These are phyloP conservation scores for Leccinum subgranulosum DNA, from an alignment of 768 basidiomycete genomes.

Conservation along the genomic window DNA sequence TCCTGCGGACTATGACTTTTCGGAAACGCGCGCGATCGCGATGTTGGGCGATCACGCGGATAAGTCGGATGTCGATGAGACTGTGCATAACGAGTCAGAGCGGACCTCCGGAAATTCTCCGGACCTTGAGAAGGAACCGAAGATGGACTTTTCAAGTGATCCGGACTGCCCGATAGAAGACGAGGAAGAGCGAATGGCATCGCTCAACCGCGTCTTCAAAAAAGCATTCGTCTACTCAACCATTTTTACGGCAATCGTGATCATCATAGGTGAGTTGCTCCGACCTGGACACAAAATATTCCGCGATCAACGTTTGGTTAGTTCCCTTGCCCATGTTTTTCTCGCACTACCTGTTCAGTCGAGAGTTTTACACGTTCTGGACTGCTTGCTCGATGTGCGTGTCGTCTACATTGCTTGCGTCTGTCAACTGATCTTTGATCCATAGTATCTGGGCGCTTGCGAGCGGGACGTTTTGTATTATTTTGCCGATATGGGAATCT, in stretches of 20 bases:
- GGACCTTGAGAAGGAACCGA: constrained; percentile 16
- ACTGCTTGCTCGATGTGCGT: constrained; percentile 37
- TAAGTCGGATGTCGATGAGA: background rate
- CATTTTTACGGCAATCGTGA: constrained; percentile 32
- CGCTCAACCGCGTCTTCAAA: constrained; percentile 30
- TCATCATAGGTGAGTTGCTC: constrained; percentile 29
- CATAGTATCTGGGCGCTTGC: constrained; percentile 34
- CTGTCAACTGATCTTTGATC: constrained; percentile 1
- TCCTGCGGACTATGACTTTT: constrained; percentile 39
- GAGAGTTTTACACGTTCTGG: constrained; percentile 38
- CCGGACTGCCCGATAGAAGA: background rate
- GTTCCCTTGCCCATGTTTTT: constrained; percentile 41
- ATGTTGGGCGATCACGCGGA: constrained; percentile 23
- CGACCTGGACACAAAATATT: background rate
- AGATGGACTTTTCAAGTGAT: background rate
- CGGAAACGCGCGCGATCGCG: constrained; percentile 34
- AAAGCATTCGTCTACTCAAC: constrained; percentile 34
- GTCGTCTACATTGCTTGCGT: background rate
- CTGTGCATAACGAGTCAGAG: background rate
- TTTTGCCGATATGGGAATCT: constrained; percentile 39
- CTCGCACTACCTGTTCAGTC: constrained; percentile 35
- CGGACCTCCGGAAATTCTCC: background rate
- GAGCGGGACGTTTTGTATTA: constrained; percentile 36
- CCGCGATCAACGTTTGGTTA: constrained; percentile 8
- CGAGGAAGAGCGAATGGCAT: constrained; percentile 10